Evolutionary conservation across 176 grass and related monocot species (phyloP).

Genomic region (Poa annua): DNA sequence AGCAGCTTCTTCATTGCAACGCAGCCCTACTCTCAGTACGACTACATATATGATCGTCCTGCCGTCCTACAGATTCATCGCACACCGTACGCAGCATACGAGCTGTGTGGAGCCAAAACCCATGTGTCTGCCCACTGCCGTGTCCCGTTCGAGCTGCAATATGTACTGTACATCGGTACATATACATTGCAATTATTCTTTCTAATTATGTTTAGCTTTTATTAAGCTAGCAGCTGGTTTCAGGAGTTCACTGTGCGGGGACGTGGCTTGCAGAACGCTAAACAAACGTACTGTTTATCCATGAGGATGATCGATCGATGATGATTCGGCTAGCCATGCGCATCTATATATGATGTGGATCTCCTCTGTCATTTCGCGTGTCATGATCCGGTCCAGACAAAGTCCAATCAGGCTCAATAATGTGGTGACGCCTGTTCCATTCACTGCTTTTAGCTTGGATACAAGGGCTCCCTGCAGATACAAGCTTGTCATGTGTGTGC

Average conservation of each 20-base stretch:
- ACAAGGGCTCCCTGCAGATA: background rate
- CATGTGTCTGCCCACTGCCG: background rate
- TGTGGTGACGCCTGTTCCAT: no score
- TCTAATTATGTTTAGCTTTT: background rate
- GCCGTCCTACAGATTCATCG: background rate
- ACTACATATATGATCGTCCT: background rate
- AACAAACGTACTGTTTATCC: background rate
- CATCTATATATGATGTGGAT: no score
- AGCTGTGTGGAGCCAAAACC: background rate
- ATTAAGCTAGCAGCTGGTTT: background rate
- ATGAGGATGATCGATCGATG: no score
- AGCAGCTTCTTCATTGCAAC: slow-evolving; percentile 10
- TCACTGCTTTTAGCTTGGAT: background rate
- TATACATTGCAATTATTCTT: background rate
- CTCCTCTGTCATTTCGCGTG: no score
- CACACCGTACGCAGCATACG: no score
- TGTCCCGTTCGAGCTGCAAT: background rate
- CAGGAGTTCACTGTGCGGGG: background rate
- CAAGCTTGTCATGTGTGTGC: no score
- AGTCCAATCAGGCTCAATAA: no score
- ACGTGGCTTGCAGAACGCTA: background rate
- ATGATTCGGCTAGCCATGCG: no score
- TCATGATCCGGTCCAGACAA: no score
- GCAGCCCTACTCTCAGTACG: slow-evolving; percentile 5
- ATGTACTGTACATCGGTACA: background rate